Percentiles rank a stretch among this genome's conserved stretches.
Evolutionary conservation across 2,329 filamentous ascomycete genomes (phyloP).

Genomic region (Cladosporium sp.): DNA sequence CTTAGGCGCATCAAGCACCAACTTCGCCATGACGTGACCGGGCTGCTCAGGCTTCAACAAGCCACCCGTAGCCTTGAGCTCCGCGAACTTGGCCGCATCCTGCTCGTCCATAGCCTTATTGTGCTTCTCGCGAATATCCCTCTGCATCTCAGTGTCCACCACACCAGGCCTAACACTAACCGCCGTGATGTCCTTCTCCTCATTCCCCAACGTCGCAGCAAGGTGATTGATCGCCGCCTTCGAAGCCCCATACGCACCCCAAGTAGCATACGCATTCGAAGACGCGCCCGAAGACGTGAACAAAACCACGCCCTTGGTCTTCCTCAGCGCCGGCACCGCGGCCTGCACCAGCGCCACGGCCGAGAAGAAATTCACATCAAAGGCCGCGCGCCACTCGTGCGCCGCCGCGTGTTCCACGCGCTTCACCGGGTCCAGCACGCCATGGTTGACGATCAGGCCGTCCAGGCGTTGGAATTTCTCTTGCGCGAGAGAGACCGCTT

Average conservation of each 20-base stretch:
- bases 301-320: conserved; percentile 65
- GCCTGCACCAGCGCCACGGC: conserved; percentile 73
- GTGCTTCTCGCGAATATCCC: conserved; percentile 71
- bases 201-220: conserved; percentile 63
- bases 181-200: conserved; percentile 71
- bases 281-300: conserved; percentile 79
- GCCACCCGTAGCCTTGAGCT: conserved; percentile 64
- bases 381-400: conserved; percentile 69
- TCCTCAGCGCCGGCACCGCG: conserved; percentile 63
- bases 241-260: conserved; percentile 75
- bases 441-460: conserved; percentile 83
- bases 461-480: conserved; percentile 65
- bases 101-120: conserved; percentile 54
- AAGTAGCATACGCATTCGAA: conserved; percentile 59
- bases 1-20: conserved; percentile 61
- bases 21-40: conserved; percentile 76
- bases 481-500: conserved; percentile 61
- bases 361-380: conserved; percentile 85
- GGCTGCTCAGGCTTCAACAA: conserved; percentile 79
- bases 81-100: conserved; percentile 60
- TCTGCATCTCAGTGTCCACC: conserved; percentile 87
- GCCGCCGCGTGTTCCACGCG: conserved; percentile 62
- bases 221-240: conserved; percentile 84
- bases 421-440: conserved; percentile 69
- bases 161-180: conserved; percentile 73